These are phyloP conservation scores for Chlorella ohadii DNA, from an alignment of 139 green algal genomes.

Conservation along the genomic window DNA sequence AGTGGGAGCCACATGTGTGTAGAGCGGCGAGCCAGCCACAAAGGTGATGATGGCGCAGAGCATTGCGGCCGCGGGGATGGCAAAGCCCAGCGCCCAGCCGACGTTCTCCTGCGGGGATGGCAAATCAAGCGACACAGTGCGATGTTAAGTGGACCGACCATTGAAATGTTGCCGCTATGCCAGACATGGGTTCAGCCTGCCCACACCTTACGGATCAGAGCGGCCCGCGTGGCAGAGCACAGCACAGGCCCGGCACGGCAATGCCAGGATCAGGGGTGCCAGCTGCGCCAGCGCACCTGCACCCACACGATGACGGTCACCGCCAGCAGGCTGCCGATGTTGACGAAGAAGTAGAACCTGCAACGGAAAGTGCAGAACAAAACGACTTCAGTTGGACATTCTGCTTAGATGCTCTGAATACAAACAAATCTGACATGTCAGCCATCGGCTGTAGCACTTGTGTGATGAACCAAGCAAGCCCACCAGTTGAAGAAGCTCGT, in stretches of 20 bases:
- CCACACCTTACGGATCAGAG: no score
- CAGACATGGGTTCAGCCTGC: no score
- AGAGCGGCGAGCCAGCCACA: constrained; percentile 61
- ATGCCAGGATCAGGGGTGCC: no score
- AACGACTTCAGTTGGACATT: no score
- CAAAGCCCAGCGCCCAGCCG: constrained; percentile 91
- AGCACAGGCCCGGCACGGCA: no score
- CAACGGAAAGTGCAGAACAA: no score
- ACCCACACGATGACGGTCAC: constrained; percentile 71
- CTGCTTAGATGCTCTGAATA: no score
- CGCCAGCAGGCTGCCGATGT: constrained; percentile 88
- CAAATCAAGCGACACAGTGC: background rate
- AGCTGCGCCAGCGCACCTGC: background rate
- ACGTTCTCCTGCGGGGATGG: constrained; percentile 62
- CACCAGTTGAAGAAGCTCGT: constrained; percentile 94
- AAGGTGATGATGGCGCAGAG: constrained; percentile 80
- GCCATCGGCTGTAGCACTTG: no score
- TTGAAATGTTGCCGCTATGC: no score
- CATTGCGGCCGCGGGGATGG: constrained; percentile 87
- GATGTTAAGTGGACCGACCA: background rate
- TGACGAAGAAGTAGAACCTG: constrained; percentile 97
- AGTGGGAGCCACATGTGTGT: constrained; percentile 76
- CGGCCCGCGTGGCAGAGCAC: no score
- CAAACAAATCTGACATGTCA: no score
- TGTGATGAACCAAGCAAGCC: background rate